Base-by-base conservation (phyloP, 1,284 basidiomycete genomes). In the Retiboletus flavoniger region DNA sequence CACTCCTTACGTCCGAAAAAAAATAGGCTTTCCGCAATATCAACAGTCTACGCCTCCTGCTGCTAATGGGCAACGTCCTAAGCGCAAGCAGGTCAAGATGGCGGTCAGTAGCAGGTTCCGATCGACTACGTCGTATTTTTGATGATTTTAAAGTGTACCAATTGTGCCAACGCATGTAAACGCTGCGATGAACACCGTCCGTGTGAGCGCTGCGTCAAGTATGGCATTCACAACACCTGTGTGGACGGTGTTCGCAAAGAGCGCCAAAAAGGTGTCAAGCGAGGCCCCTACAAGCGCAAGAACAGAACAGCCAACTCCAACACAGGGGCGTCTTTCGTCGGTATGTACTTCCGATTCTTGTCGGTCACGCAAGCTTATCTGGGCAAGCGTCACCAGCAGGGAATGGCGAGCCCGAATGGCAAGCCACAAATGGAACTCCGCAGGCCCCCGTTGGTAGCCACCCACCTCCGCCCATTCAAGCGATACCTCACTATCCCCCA, bases 31-130 rank as follows among this genome's bases (percentile, higher is more conserved):
- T 59, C 63, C 55, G 40, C 65, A 67, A 46, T 74, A 69, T 57
- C 53, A 65, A 52, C 65, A 70, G 44, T 56, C 64, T 35, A 57
- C 53, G 55, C 63, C 66, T 47, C 45, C 63, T 45, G 62, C 63
- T 28, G 47, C 62, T 7, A 69, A 60, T 47, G 61, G 61, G 13
- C 70, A 41, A 6, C 77, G 75, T 48, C 75, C 84, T 2, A 93
- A 93, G 71, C 85, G 91, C 55, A 90, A 85, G 65, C 91, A 93
- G 70, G 91, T 93, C 55, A 93, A 93, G 76, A 92, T 91, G 83
- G 91, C 91, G 53, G 87, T 89, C 67, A 73, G 85, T 64, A 19
- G 10, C 38, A 6, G 7, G 34, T 28, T 35, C 32, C 35, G 32
- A 41, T 53, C 17, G 2, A 16, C 44, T 36, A 16, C 47, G 13